These are phyloP conservation scores for Wolfiporia cocos DNA, from an alignment of 1,284 basidiomycete species.

Conservation along the genomic window DNA sequence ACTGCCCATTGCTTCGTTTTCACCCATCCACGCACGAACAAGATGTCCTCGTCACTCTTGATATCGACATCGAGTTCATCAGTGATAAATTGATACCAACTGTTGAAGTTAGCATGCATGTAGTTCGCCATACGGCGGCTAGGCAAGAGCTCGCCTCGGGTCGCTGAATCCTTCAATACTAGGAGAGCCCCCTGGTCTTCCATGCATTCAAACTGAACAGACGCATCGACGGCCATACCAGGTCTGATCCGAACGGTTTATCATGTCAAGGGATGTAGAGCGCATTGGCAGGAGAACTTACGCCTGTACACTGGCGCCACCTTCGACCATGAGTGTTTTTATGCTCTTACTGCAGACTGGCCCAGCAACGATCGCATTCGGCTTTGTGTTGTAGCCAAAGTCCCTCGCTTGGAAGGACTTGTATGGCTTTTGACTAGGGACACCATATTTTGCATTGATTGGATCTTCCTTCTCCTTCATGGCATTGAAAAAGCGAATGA, in stretches of 20 bases:
- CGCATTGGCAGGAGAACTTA: no score
- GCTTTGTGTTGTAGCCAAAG: no score
- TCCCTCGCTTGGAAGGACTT: no score
- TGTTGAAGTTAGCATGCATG: background rate
- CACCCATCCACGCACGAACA: slow-evolving; percentile 9
- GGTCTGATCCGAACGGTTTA: no score
- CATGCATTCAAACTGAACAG: background rate
- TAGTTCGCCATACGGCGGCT: background rate
- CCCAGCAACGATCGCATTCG: no score
- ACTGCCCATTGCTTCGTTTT: slow-evolving; percentile 10
- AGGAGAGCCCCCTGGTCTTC: background rate
- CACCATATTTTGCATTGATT: background rate
- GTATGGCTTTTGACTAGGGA: no score
- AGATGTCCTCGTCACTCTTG: background rate
- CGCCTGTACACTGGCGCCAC: no score
- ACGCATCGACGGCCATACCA: no score
- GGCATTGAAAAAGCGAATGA: slow-evolving; percentile 22
- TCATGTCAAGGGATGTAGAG: no score
- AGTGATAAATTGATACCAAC: background rate
- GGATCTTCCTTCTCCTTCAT: slow-evolving; percentile 1
- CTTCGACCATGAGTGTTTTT: no score
- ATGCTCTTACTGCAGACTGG: no score
- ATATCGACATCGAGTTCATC: background rate
- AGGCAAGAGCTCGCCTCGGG: background rate
- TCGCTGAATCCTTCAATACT: background rate